Evolutionary conservation across 108 stramenopile species (phyloP).

Genomic region (Parmales sp.): DNA sequence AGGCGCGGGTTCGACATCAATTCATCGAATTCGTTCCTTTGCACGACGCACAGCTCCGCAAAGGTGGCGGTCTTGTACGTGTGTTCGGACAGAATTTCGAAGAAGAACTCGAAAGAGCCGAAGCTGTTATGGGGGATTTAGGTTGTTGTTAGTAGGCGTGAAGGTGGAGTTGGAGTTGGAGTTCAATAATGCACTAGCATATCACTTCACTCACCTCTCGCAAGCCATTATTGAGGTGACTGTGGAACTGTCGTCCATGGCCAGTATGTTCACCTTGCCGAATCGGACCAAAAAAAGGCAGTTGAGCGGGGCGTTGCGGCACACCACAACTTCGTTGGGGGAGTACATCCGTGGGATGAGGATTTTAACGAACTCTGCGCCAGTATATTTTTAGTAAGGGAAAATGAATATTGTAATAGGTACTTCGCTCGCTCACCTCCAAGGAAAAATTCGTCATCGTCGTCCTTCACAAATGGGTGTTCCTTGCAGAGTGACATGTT

Average conservation of each 20-base stretch:
- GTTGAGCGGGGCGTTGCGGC: background rate
- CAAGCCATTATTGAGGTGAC: background rate
- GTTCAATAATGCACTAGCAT: too few species aligned
- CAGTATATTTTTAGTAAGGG: too few species aligned
- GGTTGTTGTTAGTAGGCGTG: too few species aligned
- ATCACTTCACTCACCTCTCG: too few species aligned
- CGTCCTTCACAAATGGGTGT: background rate
- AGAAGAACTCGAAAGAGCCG: background rate
- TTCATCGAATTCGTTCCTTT: background rate
- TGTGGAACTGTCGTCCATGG: background rate
- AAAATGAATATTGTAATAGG: too few species aligned
- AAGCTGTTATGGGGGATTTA: too few species aligned
- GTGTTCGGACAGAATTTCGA: background rate
- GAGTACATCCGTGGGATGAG: background rate
- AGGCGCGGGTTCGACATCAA: background rate
- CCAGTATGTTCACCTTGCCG: background rate
- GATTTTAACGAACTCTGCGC: background rate
- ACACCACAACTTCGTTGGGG: constrained; percentile 4
- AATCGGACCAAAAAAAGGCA: background rate
- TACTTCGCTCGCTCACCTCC: too few species aligned
- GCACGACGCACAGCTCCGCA: background rate
- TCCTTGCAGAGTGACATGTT: background rate
- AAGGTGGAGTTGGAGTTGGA: too few species aligned
- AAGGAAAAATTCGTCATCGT: background rate
- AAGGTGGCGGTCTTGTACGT: constrained; percentile 1